These are phyloP conservation scores for Leccinum incarnatum DNA, from an alignment of 768 basidiomycete genomes.

Conservation along the genomic window DNA sequence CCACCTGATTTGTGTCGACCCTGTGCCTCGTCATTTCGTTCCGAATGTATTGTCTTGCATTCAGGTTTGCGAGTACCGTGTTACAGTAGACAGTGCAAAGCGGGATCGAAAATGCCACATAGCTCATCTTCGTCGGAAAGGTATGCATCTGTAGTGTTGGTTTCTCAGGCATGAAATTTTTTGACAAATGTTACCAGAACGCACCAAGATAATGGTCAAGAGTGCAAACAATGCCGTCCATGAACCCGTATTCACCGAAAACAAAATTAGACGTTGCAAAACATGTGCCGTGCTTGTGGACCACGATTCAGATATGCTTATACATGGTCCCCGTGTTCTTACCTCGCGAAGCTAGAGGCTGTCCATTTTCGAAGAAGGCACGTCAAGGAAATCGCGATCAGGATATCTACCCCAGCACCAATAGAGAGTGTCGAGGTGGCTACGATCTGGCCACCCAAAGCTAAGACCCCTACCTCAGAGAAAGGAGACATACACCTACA, in stretches of 20 bases:
- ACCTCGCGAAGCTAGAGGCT: background rate
- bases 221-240: slow-evolving; percentile 51
- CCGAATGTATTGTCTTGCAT: slow-evolving; percentile 8
- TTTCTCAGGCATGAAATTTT: background rate
- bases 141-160: background rate
- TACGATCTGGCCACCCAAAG: background rate
- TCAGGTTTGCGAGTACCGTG: slow-evolving; percentile 18
- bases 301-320: background rate
- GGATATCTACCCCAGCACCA: slow-evolving; percentile 5
- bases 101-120: slow-evolving; percentile 4
- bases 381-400: slow-evolving; percentile 2
- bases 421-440: background rate
- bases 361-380: slow-evolving; percentile 6
- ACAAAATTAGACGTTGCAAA: slow-evolving; percentile 10
- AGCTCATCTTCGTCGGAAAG: background rate
- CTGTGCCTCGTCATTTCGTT: background rate
- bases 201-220: slow-evolving; percentile 41
- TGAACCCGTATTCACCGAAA: slow-evolving; percentile 30
- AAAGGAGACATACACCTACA: background rate
- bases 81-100: slow-evolving; percentile 12
- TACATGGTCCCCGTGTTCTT: background rate
- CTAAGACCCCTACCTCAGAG: background rate
- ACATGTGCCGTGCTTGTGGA: slow-evolving; percentile 5
- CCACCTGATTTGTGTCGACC: background rate
- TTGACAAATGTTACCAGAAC: slow-evolving; percentile 25